Evolutionary conservation across 2,329 filamentous ascomycete genomes (phyloP), one percentile per base, ranked within the genome.

Genomic region (Aphanocladium album): DNA sequence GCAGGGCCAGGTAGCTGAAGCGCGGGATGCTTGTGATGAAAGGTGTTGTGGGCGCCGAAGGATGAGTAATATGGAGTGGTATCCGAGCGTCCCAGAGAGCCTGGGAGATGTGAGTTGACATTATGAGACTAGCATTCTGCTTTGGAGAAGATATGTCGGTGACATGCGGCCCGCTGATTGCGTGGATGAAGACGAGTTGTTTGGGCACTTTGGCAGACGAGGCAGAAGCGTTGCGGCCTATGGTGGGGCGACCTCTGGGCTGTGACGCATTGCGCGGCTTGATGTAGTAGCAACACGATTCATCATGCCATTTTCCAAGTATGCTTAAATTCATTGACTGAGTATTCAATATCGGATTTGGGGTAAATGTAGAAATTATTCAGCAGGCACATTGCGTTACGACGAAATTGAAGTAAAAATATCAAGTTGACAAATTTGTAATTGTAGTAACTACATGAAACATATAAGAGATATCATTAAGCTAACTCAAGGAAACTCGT

Each of bases 1-100:
- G 76, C 63, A 85, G 74, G 12, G 83, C 79, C 9, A 86, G 77
- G 73, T 86, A 86, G 72, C 80, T 79, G 71, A 86, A 83, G 66
- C 83, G 82, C 51, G 83, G 82, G 61, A 85, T 74, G 57, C 76
- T 76, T 37, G 80, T 76, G 68, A 85, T 73, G 67, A 84, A 83
- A 19, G 81, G 81, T 52, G 73, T 72, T 63, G 74, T 74, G 46
- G 78, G 77, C 25, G 75, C 73, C 2, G 75, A 73, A 16, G 76
- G 71, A 70, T 85, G 81, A 2, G 78, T 82, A 67, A 86, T 81
- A 71, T 78, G 73, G 52, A 86, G 71, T 9, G 83, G 83, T 61
- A 86, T 75, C 60, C 78, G 77, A 61, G 82, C 74, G 64, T 73
- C 73, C 83, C 83, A 86, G 63, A 86, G 80, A 39, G 77, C 71